Base-by-base conservation (phyloP, 345 rosid genomes). In the Citrus medica region DNA sequence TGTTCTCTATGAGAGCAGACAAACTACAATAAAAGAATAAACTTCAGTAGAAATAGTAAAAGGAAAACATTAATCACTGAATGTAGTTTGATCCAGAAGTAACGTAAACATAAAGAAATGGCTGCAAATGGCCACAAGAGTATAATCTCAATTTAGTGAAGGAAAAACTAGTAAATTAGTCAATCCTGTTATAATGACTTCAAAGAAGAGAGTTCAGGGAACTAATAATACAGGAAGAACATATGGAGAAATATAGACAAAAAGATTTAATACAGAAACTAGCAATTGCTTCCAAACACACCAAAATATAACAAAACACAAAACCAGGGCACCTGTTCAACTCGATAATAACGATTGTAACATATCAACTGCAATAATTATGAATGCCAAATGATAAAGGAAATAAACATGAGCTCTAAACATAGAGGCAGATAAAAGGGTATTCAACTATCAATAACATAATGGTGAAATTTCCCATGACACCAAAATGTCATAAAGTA, bases 1-100 rank as follows among this genome's bases (percentile, higher is more conserved):
- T 89, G 88, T 94, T 93, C 88, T 94, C 99, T 38, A 97, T 92
- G 59, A 93, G 93, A 73, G 98, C 98, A 71, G 99, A 93, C 73
- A 97, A 88, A 85, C 98, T 96, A 89, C 77, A 80, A 46, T 37
- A 58, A 68, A 83, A 48, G 81, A 55, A 22, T 64, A 64, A 71
- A 61, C 38, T 56, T 76, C 58, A 74, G 61, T 67, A 79, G 19
- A 59, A 46, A 4, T 28, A 33, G 46, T 66, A 35, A 61, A 33
- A 12, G 21, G 0, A 10, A 46, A 71, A 48, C 28, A 46, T 7
- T 30, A 78, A 70, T 32, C 28, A 46, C 63, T n/a, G 35, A 71
- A 71, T 24, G n/a, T 38, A 69, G 53, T 55, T 42, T 38, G 17
- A 37, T 7, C 1, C 9, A 72, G 73, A 55, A 67, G 51, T n/a